Conservation (phyloP, 208 protist genomes). For the Crithidia thermophila region DNA sequence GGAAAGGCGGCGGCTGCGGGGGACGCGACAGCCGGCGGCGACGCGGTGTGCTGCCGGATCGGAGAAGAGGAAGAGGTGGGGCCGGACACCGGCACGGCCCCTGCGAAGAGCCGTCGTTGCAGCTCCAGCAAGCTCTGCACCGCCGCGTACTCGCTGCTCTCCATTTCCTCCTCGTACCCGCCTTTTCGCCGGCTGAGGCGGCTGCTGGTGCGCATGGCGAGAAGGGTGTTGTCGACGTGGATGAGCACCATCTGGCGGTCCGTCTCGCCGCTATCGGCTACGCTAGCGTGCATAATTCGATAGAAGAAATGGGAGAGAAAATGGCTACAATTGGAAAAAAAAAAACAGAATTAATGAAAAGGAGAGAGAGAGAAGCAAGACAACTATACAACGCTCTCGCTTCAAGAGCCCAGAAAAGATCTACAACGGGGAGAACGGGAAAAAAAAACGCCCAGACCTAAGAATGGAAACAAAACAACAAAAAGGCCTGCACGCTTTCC, state of each 20-base stretch:
- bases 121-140: slow-evolving; percentile 13
- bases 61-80: slow-evolving; percentile 12
- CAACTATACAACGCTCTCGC: no score
- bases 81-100: slow-evolving; percentile 20
- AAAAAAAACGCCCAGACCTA: no score
- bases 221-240: slow-evolving; percentile 30
- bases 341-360: not conserved
- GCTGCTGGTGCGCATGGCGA: slow-evolving; percentile 27
- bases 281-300: not conserved
- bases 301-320: not conserved
- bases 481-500: no score
- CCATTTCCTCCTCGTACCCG: slow-evolving; percentile 3
- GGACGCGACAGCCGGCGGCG: not conserved
- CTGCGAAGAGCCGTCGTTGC: slow-evolving; percentile 30
- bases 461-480: no score
- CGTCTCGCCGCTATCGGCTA: slow-evolving; percentile 21
- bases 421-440: no score
- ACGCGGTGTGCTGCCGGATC: not conserved
- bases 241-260: slow-evolving; percentile 35
- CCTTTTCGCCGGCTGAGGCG: slow-evolving; percentile 11
- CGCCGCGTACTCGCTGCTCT: slow-evolving; percentile 10
- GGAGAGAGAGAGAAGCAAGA: not conserved
- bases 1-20: not conserved
- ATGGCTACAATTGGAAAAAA: slow-evolving; percentile 1
- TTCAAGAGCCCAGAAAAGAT: no score